A percentile compares a stretch with the other conserved stretches of the same genome.
These are phyloP conservation scores for Aspergillus campestris DNA, from an alignment of 495 filamentous ascomycete genomes.

Conservation along the genomic window DNA sequence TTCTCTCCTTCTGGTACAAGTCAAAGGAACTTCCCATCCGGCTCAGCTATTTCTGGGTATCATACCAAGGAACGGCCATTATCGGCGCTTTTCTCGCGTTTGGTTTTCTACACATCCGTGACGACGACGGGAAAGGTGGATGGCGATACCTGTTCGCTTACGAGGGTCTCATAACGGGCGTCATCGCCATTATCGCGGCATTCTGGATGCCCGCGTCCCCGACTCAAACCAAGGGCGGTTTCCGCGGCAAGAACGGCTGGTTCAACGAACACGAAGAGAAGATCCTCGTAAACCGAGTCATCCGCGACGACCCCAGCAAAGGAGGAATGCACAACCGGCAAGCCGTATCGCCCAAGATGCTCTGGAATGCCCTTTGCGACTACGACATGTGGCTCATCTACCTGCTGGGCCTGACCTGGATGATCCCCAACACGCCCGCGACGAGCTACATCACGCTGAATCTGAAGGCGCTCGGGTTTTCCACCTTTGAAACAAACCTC, in stretches of 20 bases:
- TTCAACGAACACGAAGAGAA: constrained; percentile 57
- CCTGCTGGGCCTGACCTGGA: constrained; percentile 48
- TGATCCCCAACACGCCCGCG: constrained; percentile 45
- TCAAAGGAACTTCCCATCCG: constrained; percentile 59
- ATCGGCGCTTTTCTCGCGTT: constrained; percentile 62
- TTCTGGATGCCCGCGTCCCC: constrained; percentile 66
- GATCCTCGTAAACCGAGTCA: constrained; percentile 66
- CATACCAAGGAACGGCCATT: constrained; percentile 58
- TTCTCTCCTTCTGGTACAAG: constrained; percentile 71
- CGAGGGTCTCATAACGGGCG: constrained; percentile 44
- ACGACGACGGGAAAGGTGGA: constrained; percentile 48
- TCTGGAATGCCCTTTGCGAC: constrained; percentile 54
- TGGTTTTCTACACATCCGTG: constrained; percentile 60
- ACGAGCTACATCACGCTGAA: constrained; percentile 55
- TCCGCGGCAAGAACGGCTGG: constrained; percentile 67
- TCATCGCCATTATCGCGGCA: constrained; percentile 56
- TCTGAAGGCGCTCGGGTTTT: constrained; percentile 51
- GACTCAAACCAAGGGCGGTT: constrained; percentile 57
- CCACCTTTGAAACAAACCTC: constrained; percentile 60
- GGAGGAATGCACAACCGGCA: constrained; percentile 54
- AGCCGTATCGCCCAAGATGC: constrained; percentile 44
- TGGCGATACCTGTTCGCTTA: constrained; percentile 68
- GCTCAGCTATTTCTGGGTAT: constrained; percentile 62
- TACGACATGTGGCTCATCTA: constrained; percentile 70
- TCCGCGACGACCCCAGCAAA: constrained; percentile 67